phyloP scores from a whole-genome alignment of 305 asterid species.

The Plantago coronopus region DNA sequence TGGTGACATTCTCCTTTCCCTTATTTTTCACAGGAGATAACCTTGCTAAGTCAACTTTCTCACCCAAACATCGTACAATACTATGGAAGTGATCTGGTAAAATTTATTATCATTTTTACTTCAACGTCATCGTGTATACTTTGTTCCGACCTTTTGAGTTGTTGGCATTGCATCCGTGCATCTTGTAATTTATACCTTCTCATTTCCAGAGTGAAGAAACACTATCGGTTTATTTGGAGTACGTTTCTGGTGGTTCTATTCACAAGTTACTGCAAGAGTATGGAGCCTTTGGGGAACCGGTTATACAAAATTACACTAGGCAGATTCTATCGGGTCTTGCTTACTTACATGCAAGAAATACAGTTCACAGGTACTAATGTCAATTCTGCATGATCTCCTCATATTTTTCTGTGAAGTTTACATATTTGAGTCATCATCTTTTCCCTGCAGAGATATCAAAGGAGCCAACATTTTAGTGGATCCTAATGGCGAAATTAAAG shows the following conservation, averaged over 20 bases:
- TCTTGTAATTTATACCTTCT: background rate
- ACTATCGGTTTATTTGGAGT: conserved; percentile 86
- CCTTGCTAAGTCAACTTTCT: conserved; percentile 77
- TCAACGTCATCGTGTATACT: background rate
- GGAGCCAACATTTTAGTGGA: conserved; percentile 96
- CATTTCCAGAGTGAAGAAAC: conserved; percentile 63
- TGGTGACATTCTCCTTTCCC: background rate
- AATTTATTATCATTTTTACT: conserved; percentile 17
- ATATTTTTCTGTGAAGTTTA: conserved; percentile 10
- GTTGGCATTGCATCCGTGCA: too few species aligned
- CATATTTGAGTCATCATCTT: conserved; percentile 16
- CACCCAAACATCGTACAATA: conserved; percentile 89
- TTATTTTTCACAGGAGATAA: conserved; percentile 60
- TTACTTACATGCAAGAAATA: conserved; percentile 84
- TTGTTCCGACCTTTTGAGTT: too few species aligned
- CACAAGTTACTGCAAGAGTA: conserved; percentile 92
- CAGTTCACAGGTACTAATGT: conserved; percentile 79
- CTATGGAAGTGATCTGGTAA: conserved; percentile 92
- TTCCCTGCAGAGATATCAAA: conserved; percentile 81
- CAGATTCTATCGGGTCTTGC: conserved; percentile 88
- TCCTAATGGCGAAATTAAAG: conserved; percentile 90
- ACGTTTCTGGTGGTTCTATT: conserved; percentile 96
- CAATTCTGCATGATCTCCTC: conserved; percentile 12
- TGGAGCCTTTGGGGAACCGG: conserved; percentile 87
- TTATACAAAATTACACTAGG: conserved; percentile 83